Evolutionary conservation across 106 monocot species (phyloP).

Genomic region (Iris macrosiphon): DNA sequence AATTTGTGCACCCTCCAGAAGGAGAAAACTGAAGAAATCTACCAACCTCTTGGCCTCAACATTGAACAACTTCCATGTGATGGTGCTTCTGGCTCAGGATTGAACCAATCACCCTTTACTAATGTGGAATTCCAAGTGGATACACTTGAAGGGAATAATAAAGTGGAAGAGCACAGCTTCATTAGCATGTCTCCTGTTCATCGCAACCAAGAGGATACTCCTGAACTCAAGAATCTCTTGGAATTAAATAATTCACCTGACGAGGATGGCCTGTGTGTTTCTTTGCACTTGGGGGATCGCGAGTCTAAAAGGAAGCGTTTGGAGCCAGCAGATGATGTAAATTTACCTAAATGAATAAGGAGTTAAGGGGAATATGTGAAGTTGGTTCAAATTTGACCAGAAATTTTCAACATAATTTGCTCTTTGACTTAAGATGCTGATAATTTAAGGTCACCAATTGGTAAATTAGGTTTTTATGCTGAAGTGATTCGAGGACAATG

Average conservation of each 20-base stretch:
- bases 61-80: slow-evolving; percentile 52
- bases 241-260: slow-evolving; percentile 42
- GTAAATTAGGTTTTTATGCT: too few relatives aligned
- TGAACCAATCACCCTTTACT: slow-evolving; percentile 6
- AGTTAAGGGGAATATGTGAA: background rate
- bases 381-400: too few relatives aligned
- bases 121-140: slow-evolving; percentile 42
- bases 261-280: slow-evolving; percentile 55
- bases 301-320: slow-evolving; percentile 48
- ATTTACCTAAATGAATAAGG: slow-evolving; percentile 9
- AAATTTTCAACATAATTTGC: too few relatives aligned
- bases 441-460: too few relatives aligned
- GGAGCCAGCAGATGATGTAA: slow-evolving; percentile 16
- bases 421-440: too few relatives aligned
- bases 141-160: slow-evolving; percentile 19
- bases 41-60: slow-evolving; percentile 58
- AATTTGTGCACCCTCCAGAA: slow-evolving; percentile 13
- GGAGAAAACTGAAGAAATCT: slow-evolving; percentile 58
- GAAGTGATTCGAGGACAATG: too few relatives aligned
- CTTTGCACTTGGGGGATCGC: slow-evolving; percentile 69
- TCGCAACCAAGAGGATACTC: slow-evolving; percentile 20
- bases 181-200: slow-evolving; percentile 54
- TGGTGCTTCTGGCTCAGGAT: slow-evolving; percentile 22
- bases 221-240: slow-evolving; percentile 47
- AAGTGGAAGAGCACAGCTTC: slow-evolving; percentile 79